A percentile compares a stretch with the other conserved stretches of the same genome.
These are phyloP conservation scores for Septoria petroselini DNA, from an alignment of 2,329 filamentous ascomycete genomes.

Conservation along the genomic window DNA sequence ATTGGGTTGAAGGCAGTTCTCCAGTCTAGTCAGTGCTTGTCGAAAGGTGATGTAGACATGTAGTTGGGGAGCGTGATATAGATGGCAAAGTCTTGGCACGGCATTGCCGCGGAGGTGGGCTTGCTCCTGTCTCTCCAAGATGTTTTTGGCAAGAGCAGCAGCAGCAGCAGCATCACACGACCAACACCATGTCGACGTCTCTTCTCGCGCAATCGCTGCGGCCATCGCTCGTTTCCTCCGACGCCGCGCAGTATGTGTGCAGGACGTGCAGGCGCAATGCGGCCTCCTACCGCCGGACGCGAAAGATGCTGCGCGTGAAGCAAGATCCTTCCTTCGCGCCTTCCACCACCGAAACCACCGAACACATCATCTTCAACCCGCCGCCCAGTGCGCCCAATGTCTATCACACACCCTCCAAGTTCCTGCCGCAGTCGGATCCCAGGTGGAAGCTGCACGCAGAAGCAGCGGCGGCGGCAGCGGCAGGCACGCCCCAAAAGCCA, in stretches of 20 bases:
- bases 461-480: slow-evolving; percentile 25
- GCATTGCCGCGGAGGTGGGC: slow-evolving; percentile 10
- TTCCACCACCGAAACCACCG: slow-evolving; percentile 39
- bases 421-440: slow-evolving; percentile 59
- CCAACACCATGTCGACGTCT: slow-evolving; percentile 26
- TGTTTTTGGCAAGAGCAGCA: slow-evolving; percentile 1
- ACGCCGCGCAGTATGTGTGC: slow-evolving; percentile 31
- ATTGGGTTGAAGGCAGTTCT: no score
- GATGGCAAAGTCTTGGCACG: slow-evolving; percentile 10
- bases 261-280: slow-evolving; percentile 41
- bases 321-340: slow-evolving; percentile 45
- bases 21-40: no score
- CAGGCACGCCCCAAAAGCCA: slow-evolving; percentile 14
- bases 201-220: slow-evolving; percentile 24
- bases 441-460: slow-evolving; percentile 36
- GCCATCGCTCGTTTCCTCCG: slow-evolving; percentile 26
- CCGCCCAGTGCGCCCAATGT: slow-evolving; percentile 61
- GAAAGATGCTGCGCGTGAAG: slow-evolving; percentile 47
- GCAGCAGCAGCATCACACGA: slow-evolving; percentile 20
- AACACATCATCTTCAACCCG: slow-evolving; percentile 64
- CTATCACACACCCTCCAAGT: slow-evolving; percentile 63
- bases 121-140: slow-evolving; percentile 6
- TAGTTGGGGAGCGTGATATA: no score
- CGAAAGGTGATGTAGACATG: no score
- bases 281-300: slow-evolving; percentile 47